These are phyloP conservation scores for Fusarium ramigenum DNA, from an alignment of 2,329 filamentous ascomycete species.

Conservation along the genomic window DNA sequence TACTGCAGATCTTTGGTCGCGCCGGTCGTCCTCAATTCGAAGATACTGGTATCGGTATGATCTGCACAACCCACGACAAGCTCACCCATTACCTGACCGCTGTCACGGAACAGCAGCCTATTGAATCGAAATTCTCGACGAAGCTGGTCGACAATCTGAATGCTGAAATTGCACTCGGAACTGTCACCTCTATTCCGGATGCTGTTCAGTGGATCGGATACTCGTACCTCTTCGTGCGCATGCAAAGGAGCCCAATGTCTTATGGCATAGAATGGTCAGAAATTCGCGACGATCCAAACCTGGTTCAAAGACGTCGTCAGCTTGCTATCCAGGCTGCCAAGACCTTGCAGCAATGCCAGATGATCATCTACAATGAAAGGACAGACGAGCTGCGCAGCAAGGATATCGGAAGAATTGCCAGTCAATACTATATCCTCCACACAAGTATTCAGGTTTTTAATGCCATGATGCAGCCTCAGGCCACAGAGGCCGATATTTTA, in stretches of 20 bases:
- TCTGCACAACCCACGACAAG: constrained; percentile 95
- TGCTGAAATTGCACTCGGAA: constrained; percentile 91
- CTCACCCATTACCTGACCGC: constrained; percentile 90
- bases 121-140: constrained; percentile 94
- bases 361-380: constrained; percentile 97
- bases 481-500: constrained; percentile 90
- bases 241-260: constrained; percentile 88
- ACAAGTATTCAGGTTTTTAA: constrained; percentile 97
- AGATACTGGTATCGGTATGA: constrained; percentile 97
- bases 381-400: constrained; percentile 95
- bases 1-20: constrained; percentile 97
- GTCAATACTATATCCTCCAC: constrained; percentile 95
- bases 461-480: constrained; percentile 85
- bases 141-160: constrained; percentile 97
- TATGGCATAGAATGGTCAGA: constrained; percentile 98
- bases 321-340: constrained; percentile 89
- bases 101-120: constrained; percentile 94
- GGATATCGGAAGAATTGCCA: constrained; percentile 95
- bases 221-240: constrained; percentile 95
- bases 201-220: constrained; percentile 98
- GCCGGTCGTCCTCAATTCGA: constrained; percentile 98
- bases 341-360: constrained; percentile 90
- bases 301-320: constrained; percentile 86
- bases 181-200: constrained; percentile 92
- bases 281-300: constrained; percentile 83